These are phyloP conservation scores for Larix kaempferi DNA, from an alignment of 75 land plant species.

Conservation along the genomic window DNA sequence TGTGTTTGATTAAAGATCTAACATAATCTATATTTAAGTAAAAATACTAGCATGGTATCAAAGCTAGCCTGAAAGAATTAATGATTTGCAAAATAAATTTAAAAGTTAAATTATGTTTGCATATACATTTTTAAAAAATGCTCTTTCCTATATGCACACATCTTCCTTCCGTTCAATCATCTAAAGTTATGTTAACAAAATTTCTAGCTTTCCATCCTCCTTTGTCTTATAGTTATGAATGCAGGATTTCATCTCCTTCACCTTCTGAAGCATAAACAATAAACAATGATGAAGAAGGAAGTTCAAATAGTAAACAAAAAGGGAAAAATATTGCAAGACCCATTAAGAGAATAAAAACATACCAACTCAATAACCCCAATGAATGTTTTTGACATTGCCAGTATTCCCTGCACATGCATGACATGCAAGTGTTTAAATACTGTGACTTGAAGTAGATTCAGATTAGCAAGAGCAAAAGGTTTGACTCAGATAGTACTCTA, in stretches of 20 bases:
- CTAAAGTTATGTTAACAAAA: not conserved
- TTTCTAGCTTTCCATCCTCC: not conserved
- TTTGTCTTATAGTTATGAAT: not conserved
- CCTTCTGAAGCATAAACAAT: not conserved
- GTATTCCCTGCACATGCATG: slow-evolving; percentile 27
- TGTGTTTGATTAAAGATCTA: too few relatives aligned
- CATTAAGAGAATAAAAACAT: slow-evolving; percentile 7
- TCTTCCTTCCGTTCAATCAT: not conserved
- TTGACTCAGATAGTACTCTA: not conserved
- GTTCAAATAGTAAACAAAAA: not conserved
- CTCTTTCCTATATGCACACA: not conserved
- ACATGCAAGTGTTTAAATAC: not conserved
- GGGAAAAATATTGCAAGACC: not conserved
- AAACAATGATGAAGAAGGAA: not conserved
- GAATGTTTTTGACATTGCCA: slow-evolving; percentile 44
- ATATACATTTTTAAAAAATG: too few relatives aligned
- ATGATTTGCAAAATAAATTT: too few relatives aligned
- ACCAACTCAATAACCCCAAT: slow-evolving; percentile 38
- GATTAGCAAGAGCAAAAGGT: not conserved
- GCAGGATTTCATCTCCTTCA: not conserved
- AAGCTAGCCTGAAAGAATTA: too few relatives aligned
- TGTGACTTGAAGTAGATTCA: not conserved
- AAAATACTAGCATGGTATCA: too few relatives aligned
- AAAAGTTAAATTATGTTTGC: too few relatives aligned
- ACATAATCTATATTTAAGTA: too few relatives aligned